phyloP scores from a whole-genome alignment of 164 flowering plant species.

The Santalum album region DNA sequence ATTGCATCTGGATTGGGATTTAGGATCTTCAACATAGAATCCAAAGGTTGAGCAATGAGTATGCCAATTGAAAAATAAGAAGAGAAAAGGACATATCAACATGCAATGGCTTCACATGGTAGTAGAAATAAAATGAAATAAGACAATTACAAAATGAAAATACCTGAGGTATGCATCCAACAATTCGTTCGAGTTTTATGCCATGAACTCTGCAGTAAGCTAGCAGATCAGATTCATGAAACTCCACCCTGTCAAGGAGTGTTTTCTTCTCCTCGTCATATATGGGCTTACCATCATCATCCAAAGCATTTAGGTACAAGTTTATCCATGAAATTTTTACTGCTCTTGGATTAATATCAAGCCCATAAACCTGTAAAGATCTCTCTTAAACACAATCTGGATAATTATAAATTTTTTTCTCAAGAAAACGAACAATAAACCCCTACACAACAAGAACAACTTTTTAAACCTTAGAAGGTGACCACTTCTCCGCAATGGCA shows the following conservation, averaged over 20 bases:
- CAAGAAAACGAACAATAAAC: too few species aligned
- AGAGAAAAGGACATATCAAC: background rate
- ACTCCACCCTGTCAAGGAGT: slow-evolving; percentile 90
- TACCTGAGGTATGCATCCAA: slow-evolving; percentile 99
- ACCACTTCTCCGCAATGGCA: slow-evolving; percentile 93
- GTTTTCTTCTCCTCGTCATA: slow-evolving; percentile 79
- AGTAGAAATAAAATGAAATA: background rate
- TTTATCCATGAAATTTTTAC: slow-evolving; percentile 89
- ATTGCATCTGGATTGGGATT: slow-evolving; percentile 98
- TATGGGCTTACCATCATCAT: slow-evolving; percentile 73
- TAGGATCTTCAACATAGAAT: slow-evolving; percentile 58
- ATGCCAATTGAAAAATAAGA: background rate
- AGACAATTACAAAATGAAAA: background rate
- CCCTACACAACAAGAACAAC: too few species aligned
- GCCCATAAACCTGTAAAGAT: slow-evolving; percentile 77
- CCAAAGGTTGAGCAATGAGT: background rate
- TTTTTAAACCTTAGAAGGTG: slow-evolving; percentile 82
- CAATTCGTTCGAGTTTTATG: slow-evolving; percentile 81
- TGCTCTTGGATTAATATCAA: slow-evolving; percentile 98
- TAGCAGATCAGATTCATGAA: slow-evolving; percentile 91
- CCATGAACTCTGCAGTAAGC: slow-evolving; percentile 70
- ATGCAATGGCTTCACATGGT: background rate
- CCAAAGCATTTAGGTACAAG: slow-evolving; percentile 81
- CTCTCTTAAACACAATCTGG: too few species aligned
- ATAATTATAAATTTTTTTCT: too few species aligned